A percentile compares a stretch with the other conserved stretches of the same genome.
These are phyloP conservation scores for Simplicillium aogashimaense DNA, from an alignment of 2,329 filamentous ascomycete genomes.

Conservation along the genomic window DNA sequence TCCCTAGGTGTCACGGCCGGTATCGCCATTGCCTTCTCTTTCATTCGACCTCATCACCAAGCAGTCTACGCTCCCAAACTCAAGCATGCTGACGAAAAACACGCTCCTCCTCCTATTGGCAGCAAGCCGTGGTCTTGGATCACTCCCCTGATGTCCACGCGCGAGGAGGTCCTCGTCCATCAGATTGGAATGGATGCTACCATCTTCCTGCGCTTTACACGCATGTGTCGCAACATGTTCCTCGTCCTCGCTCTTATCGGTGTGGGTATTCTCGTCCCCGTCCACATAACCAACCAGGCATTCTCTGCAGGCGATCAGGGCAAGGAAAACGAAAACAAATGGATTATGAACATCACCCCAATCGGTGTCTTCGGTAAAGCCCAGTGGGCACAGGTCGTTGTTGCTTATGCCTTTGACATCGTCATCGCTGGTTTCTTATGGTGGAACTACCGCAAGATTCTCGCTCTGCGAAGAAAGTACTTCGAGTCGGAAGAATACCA, in stretches of 20 bases:
- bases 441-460: constrained; percentile 76
- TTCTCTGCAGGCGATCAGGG: constrained; percentile 9
- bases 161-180: constrained; percentile 68
- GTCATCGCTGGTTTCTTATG: constrained; percentile 74
- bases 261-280: constrained; percentile 68
- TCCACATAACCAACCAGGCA: constrained; percentile 51
- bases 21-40: constrained; percentile 73
- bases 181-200: constrained; percentile 85
- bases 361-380: constrained; percentile 38
- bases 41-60: constrained; percentile 83
- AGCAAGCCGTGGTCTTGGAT: constrained; percentile 88
- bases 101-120: constrained; percentile 76
- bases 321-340: constrained; percentile 15
- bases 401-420: constrained; percentile 59
- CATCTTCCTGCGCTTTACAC: constrained; percentile 77
- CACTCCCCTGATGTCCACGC: constrained; percentile 64
- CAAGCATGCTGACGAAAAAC: constrained; percentile 84
- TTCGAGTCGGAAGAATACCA: constrained; percentile 85
- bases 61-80: constrained; percentile 91
- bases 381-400: constrained; percentile 50
- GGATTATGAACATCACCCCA: constrained; percentile 53
- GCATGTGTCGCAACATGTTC: constrained; percentile 92
- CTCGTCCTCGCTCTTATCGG: constrained; percentile 61
- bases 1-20: constrained; percentile 66
- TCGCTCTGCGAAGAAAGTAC: constrained; percentile 62